Percentiles rank a stretch among this genome's conserved stretches.
phyloP scores from a whole-genome alignment of 805 yeast species.

The Wickerhamiella siamensis region DNA sequence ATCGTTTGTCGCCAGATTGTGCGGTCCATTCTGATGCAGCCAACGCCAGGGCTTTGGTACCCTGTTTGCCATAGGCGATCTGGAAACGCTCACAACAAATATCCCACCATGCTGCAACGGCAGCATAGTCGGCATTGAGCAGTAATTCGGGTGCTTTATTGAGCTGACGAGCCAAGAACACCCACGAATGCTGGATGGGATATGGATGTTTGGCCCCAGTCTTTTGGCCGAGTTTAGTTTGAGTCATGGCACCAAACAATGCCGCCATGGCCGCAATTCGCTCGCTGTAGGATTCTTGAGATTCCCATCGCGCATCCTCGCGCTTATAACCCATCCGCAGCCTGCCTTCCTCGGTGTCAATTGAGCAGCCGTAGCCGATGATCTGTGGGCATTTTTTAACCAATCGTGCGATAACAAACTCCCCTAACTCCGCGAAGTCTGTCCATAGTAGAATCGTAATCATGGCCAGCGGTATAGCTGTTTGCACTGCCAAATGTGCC shows the following conservation, averaged over 20 bases:
- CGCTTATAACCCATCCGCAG: conserved; percentile 78
- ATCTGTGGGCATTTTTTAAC: conserved; percentile 84
- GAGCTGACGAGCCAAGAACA: conserved; percentile 51
- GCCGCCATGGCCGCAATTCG: conserved; percentile 77
- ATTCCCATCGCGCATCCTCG: conserved; percentile 30
- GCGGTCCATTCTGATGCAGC: conserved; percentile 39
- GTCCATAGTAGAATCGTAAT: conserved; percentile 42
- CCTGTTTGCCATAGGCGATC: conserved; percentile 54
- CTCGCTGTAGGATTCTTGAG: conserved; percentile 62
- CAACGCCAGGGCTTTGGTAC: conserved; percentile 39
- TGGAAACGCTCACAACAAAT: conserved; percentile 47
- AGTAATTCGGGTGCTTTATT: conserved; percentile 40
- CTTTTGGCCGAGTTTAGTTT: conserved; percentile 26
- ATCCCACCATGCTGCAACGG: conserved; percentile 87
- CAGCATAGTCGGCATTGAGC: conserved; percentile 54
- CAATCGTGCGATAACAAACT: conserved; percentile 58
- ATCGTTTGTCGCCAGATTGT: conserved; percentile 36
- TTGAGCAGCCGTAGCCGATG: conserved; percentile 63
- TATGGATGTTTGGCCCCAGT: conserved; percentile 33
- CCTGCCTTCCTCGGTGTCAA: conserved; percentile 74
- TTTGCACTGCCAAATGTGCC: conserved; percentile 60
- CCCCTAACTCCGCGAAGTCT: conserved; percentile 37
- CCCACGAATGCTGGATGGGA: conserved; percentile 51
- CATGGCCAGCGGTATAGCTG: conserved; percentile 67
- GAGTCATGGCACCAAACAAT: conserved; percentile 61